Base-by-base conservation (phyloP, 805 yeast species). In the Komagataella kurtzmanii region DNA sequence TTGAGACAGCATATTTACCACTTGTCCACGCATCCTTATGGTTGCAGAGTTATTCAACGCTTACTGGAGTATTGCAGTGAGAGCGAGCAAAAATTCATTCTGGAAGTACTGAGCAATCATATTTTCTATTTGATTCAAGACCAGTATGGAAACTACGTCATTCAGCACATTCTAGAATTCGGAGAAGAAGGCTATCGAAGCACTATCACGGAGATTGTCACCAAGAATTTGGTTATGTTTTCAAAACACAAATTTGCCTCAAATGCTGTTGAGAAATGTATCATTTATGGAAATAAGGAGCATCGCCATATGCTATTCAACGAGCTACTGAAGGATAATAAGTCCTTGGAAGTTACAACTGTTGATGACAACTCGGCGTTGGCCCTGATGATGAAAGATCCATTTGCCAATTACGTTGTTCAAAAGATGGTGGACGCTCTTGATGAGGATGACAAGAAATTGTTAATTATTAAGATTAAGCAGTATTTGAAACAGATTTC, bases 171-270 rank as follows among this genome's bases (percentile, higher is more conserved):
- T 51, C 77, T 93, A 56, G 95, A 89, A 65, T 79, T 83, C 54
- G 95, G 96, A n/a, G 67, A 70, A n/a, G 59, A 66, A 17, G 72
- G 70, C 23, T 89, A 85, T 59, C 77, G 83, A 17, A 64, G 65
- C 46, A 61, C 59, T 40, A 83, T 93, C 49, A 73, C 88, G 48
- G 72, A 75, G 47, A 79, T 85, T 47, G 95, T 91, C 8, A 66
- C 80, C 36, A 82, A 82, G 24, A 65, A 68, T 49, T 56, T 68
- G 45, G 87, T 93, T 36, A 80, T 77, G 51, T 84, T 89, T 54
- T 87, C 97, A n/a, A 85, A 88, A 61, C 99, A 93, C 71, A 93
- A 93, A 68, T 93, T 89, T 72, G 98, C 99, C 2, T 88, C 97
- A 0, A 93, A 93, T 65, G 99, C 95, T 30, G 96, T 93, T 57